A percentile compares a stretch with the other conserved stretches of the same genome.
Conservation (phyloP, 202 grass and related monocot genomes). For the Hordeum pubiflorum region DNA sequence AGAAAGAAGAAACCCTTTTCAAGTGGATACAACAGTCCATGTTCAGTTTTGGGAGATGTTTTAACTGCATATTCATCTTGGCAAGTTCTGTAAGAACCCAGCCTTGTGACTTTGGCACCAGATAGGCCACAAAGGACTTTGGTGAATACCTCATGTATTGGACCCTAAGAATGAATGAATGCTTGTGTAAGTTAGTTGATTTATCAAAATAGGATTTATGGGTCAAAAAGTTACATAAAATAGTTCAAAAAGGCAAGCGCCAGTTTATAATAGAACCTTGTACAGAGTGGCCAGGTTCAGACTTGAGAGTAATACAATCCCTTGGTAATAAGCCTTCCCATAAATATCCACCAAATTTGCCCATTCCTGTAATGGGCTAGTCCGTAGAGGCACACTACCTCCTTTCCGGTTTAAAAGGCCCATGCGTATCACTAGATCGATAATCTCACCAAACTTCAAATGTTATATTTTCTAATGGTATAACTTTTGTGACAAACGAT, state of each 20-base stretch:
- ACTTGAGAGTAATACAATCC: neutral
- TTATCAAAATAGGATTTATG: neutral
- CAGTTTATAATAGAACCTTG: neutral
- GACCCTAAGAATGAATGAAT: conserved; percentile 44
- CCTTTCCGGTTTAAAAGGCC: too few relatives aligned
- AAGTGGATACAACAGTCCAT: conserved; percentile 88
- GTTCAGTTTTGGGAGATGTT: conserved; percentile 94
- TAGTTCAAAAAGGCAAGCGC: conserved; percentile 1
- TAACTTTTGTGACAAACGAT: too few relatives aligned
- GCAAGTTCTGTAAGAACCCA: conserved; percentile 72
- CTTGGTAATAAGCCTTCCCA: conserved; percentile 12
- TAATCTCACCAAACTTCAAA: too few relatives aligned
- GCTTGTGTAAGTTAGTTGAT: neutral
- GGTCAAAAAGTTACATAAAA: neutral
- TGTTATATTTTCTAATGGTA: too few relatives aligned
- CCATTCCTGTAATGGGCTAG: neutral
- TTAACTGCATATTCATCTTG: conserved; percentile 97
- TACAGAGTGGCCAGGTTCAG: neutral
- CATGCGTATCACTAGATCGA: too few relatives aligned
- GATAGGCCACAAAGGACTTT: conserved; percentile 84
- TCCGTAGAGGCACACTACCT: neutral
- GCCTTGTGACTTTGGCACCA: conserved; percentile 81
- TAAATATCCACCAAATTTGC: neutral
- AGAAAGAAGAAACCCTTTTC: conserved; percentile 98
- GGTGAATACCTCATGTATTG: conserved; percentile 84